phyloP scores from a whole-genome alignment of 1,284 basidiomycete genomes.

The Cutaneotrichosporon cyanovorans region DNA sequence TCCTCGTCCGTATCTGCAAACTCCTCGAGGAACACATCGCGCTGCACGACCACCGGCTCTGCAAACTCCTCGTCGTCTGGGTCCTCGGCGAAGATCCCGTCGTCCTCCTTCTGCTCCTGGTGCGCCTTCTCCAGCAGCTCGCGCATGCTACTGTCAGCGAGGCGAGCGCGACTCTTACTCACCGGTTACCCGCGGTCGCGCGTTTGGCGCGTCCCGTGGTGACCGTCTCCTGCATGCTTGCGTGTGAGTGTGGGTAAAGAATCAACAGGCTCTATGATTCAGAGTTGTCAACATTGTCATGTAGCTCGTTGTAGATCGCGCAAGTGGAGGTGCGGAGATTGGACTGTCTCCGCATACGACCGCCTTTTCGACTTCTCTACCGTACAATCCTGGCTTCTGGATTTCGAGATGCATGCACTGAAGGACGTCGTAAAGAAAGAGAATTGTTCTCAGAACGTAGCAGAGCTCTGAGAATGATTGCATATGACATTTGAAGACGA shows the following conservation, averaged over 20 bases:
- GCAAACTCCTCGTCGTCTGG: slow-evolving; percentile 40
- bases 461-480: too few species aligned
- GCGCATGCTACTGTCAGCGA: slow-evolving; percentile 33
- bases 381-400: too few species aligned
- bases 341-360: too few species aligned
- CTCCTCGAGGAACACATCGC: slow-evolving; percentile 41
- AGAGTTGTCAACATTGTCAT: neutral
- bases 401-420: too few species aligned
- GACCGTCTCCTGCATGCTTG: slow-evolving; percentile 27
- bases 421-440: too few species aligned
- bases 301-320: too few species aligned
- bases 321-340: too few species aligned
- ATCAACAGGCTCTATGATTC: neutral
- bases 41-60: slow-evolving; percentile 34
- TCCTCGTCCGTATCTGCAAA: slow-evolving; percentile 45
- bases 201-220: slow-evolving; percentile 35
- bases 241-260: neutral
- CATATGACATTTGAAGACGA: too few species aligned
- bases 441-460: too few species aligned
- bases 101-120: slow-evolving; percentile 33
- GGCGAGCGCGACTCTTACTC: neutral
- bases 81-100: slow-evolving; percentile 38
- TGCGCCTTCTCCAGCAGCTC: slow-evolving; percentile 43
- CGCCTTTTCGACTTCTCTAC: too few species aligned
- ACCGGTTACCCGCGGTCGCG: slow-evolving; percentile 44